phyloP scores from a whole-genome alignment of 169 alveolate genomes.

The Cyclospora cayetanensis region DNA sequence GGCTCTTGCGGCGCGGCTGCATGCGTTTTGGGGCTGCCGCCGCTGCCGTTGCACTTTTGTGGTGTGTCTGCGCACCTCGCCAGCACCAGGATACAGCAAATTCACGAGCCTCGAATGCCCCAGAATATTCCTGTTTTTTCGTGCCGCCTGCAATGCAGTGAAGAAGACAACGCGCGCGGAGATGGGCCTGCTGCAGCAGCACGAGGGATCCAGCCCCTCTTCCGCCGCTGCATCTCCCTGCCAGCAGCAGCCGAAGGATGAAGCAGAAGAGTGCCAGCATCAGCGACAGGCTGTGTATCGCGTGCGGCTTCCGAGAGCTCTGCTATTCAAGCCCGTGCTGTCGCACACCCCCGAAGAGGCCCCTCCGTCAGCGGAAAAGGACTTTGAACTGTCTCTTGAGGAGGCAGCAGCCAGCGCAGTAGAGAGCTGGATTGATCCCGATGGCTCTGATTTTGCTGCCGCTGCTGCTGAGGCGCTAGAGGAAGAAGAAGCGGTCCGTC shows the following conservation, averaged over 20 bases:
- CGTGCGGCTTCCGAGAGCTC: background rate
- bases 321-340: conserved; percentile 9
- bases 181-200: background rate
- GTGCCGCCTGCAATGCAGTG: no score
- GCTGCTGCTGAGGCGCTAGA: conserved; percentile 21
- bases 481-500: background rate
- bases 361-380: background rate
- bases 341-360: conserved; percentile 6
- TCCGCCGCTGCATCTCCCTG: background rate
- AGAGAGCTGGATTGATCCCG: background rate
- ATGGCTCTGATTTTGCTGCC: background rate
- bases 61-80: background rate
- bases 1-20: no score
- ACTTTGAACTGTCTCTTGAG: background rate
- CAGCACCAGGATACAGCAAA: no score
- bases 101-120: no score
- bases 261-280: background rate
- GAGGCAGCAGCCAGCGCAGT: conserved; percentile 12
- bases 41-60: background rate
- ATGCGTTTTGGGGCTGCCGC: background rate
- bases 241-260: background rate
- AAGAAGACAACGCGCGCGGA: no score
- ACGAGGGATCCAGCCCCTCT: background rate
- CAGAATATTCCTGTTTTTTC: no score
- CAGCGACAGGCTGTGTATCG: conserved; percentile 33